phyloP scores from a whole-genome alignment of 1,284 basidiomycete species.

The Nidula niveotomentosa region DNA sequence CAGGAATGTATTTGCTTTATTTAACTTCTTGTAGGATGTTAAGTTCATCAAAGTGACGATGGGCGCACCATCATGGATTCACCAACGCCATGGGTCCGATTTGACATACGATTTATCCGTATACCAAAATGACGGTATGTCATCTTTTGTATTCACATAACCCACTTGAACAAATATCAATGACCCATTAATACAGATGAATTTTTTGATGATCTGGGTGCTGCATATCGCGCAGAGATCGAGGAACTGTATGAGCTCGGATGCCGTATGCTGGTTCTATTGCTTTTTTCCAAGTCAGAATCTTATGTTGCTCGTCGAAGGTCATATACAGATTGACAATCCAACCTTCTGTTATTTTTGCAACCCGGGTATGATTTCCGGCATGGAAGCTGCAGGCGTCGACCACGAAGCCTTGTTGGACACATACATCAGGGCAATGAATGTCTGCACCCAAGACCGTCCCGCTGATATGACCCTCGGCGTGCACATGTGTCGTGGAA shows the following conservation, averaged over 20 bases:
- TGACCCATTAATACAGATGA: constrained; percentile 40
- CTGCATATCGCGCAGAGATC: constrained; percentile 73
- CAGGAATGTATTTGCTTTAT: too few relatives aligned
- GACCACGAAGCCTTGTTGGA: constrained; percentile 66
- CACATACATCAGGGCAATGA: constrained; percentile 71
- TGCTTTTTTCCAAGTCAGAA: too few relatives aligned
- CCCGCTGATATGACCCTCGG: constrained; percentile 68
- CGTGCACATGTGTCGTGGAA: constrained; percentile 79
- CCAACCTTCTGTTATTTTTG: constrained; percentile 72
- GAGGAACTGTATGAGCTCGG: constrained; percentile 71
- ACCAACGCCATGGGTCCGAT: constrained; percentile 66
- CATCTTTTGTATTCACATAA: neutral
- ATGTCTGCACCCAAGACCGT: constrained; percentile 57
- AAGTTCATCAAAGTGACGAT: constrained; percentile 74
- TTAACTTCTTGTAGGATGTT: constrained; percentile 43
- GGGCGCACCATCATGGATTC: constrained; percentile 77
- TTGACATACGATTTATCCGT: constrained; percentile 56
- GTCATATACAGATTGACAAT: constrained; percentile 77
- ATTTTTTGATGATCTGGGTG: constrained; percentile 72
- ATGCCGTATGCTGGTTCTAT: constrained; percentile 46
- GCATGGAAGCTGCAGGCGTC: constrained; percentile 59
- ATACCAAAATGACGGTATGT: constrained; percentile 59
- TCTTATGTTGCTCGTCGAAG: constrained; percentile 21
- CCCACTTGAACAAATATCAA: too few relatives aligned
- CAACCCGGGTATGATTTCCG: constrained; percentile 55